Percentiles rank a stretch among this genome's conserved stretches.
These are phyloP conservation scores for Lepiota brunneoincarnata DNA, from an alignment of 768 basidiomycete genomes.

Conservation along the genomic window DNA sequence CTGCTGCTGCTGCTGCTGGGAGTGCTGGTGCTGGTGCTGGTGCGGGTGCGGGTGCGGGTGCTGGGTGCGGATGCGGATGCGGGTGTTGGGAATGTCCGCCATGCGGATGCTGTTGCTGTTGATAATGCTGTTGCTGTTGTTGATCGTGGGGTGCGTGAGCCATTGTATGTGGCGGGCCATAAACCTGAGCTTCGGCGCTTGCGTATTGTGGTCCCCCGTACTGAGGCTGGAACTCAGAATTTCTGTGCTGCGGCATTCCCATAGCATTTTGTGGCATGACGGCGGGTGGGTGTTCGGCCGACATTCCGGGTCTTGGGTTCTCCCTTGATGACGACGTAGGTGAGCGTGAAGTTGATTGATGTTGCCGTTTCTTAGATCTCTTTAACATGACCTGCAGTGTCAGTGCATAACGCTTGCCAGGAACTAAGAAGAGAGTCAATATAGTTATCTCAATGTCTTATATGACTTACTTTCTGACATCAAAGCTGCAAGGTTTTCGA, in stretches of 20 bases:
- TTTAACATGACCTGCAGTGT: slow-evolving; percentile 90
- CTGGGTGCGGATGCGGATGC: slow-evolving; percentile 4
- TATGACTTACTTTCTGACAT: slow-evolving; percentile 70
- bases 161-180: slow-evolving; percentile 19
- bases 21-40: slow-evolving; percentile 24
- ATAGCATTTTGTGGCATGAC: slow-evolving; percentile 22
- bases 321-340: slow-evolving; percentile 42
- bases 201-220: slow-evolving; percentile 43
- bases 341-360: slow-evolving; percentile 55
- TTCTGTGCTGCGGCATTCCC: slow-evolving; percentile 32
- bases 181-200: slow-evolving; percentile 27
- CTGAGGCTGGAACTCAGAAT: slow-evolving; percentile 53
- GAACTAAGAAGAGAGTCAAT: slow-evolving; percentile 49
- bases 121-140: slow-evolving; percentile 24
- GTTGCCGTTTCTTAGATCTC: slow-evolving; percentile 60
- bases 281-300: slow-evolving; percentile 40
- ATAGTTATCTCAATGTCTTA: background rate
- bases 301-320: slow-evolving; percentile 31
- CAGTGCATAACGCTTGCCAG: slow-evolving; percentile 89
- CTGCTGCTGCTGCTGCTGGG: slow-evolving; percentile 9
- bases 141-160: slow-evolving; percentile 14
- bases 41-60: slow-evolving; percentile 16
- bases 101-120: slow-evolving; percentile 16
- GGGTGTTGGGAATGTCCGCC: slow-evolving; percentile 7
- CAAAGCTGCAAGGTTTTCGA: slow-evolving; percentile 73